Base-by-base conservation (phyloP, 78 protist genomes). In the Dictyostelium brefeldianum region DNA sequence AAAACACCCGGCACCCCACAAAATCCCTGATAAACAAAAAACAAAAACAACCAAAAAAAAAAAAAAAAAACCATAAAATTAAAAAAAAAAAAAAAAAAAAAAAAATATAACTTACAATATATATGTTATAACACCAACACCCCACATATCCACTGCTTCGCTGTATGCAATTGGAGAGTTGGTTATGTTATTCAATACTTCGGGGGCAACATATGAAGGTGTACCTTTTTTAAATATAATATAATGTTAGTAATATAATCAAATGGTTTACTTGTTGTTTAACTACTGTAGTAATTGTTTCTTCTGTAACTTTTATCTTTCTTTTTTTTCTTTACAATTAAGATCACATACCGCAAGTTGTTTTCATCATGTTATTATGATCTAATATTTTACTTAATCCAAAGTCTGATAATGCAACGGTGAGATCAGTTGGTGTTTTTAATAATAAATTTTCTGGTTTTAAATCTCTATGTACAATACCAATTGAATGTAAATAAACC, bases 301-400 rank as follows among this genome's bases (percentile, higher is more conserved):
- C n/a, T n/a, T n/a, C n/a, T n/a, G n/a, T n/a, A n/a, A n/a, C n/a
- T n/a, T n/a, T n/a, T n/a, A n/a, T n/a, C n/a, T n/a, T n/a, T n/a
- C n/a, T n/a, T n/a, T n/a, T n/a, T n/a, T n/a, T n/a, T n/a, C n/a
- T n/a, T n/a, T n/a, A n/a, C n/a, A n/a, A n/a, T n/a, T n/a, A n/a
- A n/a, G n/a, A n/a, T n/a, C n/a, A n/a, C n/a, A n/a, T n/a, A n/a
- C 98, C 98, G 79, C 97, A 96, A 10, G 96, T 90, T 12, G 97
- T 96, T 48, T 81, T 94, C 81, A 96, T 64, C 53, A 92, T 29
- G 41, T 50, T 48, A n/a, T 81, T 95, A 8, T 79, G 93, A 0
- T 10, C 78, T 1, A 93, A 8, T 22, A 96, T 85, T 57, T 91
- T 91, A 29, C 93, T 36, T 5, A 97, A 87, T 15, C 98, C 98